Percentiles rank a stretch among this genome's conserved stretches.
Conservation (phyloP, 306 rosid species). For the Myrica gale region DNA sequence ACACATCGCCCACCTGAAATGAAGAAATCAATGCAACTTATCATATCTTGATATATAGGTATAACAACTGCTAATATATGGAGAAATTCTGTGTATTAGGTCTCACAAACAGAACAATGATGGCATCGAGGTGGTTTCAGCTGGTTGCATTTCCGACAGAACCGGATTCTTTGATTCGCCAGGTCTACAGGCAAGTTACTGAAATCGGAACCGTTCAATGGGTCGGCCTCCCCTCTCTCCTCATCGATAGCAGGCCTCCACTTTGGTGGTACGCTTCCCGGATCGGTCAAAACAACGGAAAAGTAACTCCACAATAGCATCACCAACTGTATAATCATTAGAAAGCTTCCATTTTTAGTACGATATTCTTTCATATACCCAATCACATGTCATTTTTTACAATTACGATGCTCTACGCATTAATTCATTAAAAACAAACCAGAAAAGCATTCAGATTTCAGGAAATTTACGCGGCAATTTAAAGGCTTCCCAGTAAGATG, state of each 20-base stretch:
- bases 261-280: conserved; percentile 85
- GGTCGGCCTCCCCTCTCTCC: conserved; percentile 90
- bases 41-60: conserved; percentile 8
- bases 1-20: conserved; percentile 93
- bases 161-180: conserved; percentile 60
- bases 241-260: conserved; percentile 91
- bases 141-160: conserved; percentile 87
- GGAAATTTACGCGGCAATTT: neutral
- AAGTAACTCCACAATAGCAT: conserved; percentile 98
- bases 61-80: neutral
- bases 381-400: neutral
- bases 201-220: conserved; percentile 65
- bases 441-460: neutral
- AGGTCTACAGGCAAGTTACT: conserved; percentile 43
- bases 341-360: conserved; percentile 22
- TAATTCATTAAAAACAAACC: neutral
- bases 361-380: conserved; percentile 14
- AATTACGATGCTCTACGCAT: neutral
- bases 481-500: neutral
- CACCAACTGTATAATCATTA: conserved; percentile 61
- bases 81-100: neutral
- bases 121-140: conserved; percentile 91
- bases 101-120: conserved; percentile 99
- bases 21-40: conserved; percentile 18
- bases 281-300: conserved; percentile 90